Evolutionary conservation across 768 basidiomycete genomes (phyloP), one percentile per base, ranked within the genome.

Genomic region (Naematelia encephala): DNA sequence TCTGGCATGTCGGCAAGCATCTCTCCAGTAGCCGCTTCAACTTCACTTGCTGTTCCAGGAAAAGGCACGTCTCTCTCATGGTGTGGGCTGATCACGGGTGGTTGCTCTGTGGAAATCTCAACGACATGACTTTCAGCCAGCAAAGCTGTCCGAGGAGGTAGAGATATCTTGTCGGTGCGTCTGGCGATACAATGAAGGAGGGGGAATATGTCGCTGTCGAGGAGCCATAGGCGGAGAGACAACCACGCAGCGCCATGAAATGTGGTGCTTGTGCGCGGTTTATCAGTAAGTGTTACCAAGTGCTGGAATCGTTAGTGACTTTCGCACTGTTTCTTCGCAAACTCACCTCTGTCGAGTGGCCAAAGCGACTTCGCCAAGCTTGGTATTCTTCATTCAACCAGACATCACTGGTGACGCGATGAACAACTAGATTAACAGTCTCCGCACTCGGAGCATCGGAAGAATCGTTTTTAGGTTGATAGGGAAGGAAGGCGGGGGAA

Each of bases 191-290:
- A 78, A 68, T 82, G 84, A 0, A 87, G 88, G 13, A 87, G 69
- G 0, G 83, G 84, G 79, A 96, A 97, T 67, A 92, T 83, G 1
- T 82, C 75, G 1, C 81, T 62, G 65, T 94, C 90, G 23, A 94
- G 79, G 58, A 85, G 80, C 64, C 84, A 84, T 14, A 97, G 80
- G 51, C 85, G 82, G 19, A 90, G 81, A 60, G 89, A 87, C 62
- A 84, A 84, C 63, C 84, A 84, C 5, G 86, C 86, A 2, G 86
- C 83, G 16, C 34, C 34, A 39, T 39, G 34, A 16, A 8, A 39
- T 8, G 34, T 39, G 34, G 34, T 39, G 16, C 34, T 39, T 8
- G 34, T 39, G 34, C 34, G 34, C 8, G 16, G 34, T 16, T 39
- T 39, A 16, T 39, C 34, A 16, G 16, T 39, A 16, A 39, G 16